A percentile compares a stretch with the other conserved stretches of the same genome.
phyloP scores from a whole-genome alignment of 306 rosid genomes.

The Corylus heterophylla region DNA sequence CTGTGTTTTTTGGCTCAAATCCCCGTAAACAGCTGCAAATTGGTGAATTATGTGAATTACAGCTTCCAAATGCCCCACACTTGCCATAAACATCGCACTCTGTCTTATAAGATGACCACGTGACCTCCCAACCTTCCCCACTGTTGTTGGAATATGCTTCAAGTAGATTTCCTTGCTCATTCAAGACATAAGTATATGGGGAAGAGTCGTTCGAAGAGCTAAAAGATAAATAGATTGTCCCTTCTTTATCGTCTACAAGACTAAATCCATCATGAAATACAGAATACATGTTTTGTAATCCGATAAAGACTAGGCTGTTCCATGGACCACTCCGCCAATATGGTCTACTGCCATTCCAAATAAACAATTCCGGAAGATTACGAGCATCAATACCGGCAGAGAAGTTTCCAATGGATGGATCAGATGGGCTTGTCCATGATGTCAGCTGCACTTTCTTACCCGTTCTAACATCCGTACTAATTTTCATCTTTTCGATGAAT shows the following conservation, averaged over 20 bases:
- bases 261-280: constrained; percentile 11
- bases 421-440: no score
- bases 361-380: no score
- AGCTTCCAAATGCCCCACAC: neutral
- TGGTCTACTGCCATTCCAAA: no score
- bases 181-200: neutral
- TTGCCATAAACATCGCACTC: constrained; percentile 39
- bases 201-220: neutral
- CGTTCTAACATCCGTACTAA: no score
- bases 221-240: neutral
- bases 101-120: neutral
- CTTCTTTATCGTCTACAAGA: neutral
- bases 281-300: neutral
- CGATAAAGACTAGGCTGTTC: constrained; percentile 26
- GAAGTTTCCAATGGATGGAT: no score
- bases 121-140: neutral
- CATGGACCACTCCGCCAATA: constrained; percentile 1
- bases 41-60: neutral
- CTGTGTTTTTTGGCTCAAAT: constrained; percentile 14
- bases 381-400: no score
- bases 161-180: neutral
- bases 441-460: no score
- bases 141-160: no score
- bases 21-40: constrained; percentile 33
- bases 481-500: no score